Percentiles rank a stretch among this genome's conserved stretches.
phyloP scores from a whole-genome alignment of 2,329 filamentous ascomycete genomes.

The Simplicillium sp. region DNA sequence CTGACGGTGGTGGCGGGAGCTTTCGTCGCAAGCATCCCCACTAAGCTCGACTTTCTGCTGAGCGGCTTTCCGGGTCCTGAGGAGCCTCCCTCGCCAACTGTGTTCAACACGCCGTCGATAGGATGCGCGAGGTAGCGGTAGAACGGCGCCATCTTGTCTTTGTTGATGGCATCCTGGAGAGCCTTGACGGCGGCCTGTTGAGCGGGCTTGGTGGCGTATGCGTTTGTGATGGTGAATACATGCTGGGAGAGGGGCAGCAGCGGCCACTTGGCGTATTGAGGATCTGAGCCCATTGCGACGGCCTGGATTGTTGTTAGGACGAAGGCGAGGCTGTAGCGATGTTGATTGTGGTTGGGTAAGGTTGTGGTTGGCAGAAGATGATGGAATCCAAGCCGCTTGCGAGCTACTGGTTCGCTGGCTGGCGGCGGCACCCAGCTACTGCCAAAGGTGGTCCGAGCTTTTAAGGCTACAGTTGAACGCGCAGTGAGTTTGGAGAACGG shows the following conservation, averaged over 20 bases:
- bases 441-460: background rate
- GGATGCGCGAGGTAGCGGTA: constrained; percentile 80
- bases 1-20: constrained; percentile 54
- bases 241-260: constrained; percentile 74
- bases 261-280: constrained; percentile 79
- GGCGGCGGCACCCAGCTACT: constrained; percentile 1
- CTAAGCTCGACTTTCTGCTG: constrained; percentile 59
- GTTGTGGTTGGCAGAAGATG: constrained; percentile 2
- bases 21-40: constrained; percentile 67
- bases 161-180: constrained; percentile 71
- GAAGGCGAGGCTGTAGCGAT: constrained; percentile 1
- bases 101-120: constrained; percentile 72
- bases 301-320: constrained; percentile 1
- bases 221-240: constrained; percentile 79
- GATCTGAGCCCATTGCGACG: constrained; percentile 64
- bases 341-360: constrained; percentile 3
- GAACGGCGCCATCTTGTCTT: constrained; percentile 81
- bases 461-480: constrained; percentile 21
- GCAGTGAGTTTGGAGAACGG: constrained; percentile 7
- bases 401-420: constrained; percentile 1
- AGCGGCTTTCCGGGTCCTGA: constrained; percentile 45
- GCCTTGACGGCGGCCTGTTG: constrained; percentile 65
- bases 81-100: constrained; percentile 52
- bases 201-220: constrained; percentile 53
- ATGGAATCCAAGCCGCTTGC: constrained; percentile 4